phyloP scores from a whole-genome alignment of 306 rosid species.

The Fragaria iinumae region DNA sequence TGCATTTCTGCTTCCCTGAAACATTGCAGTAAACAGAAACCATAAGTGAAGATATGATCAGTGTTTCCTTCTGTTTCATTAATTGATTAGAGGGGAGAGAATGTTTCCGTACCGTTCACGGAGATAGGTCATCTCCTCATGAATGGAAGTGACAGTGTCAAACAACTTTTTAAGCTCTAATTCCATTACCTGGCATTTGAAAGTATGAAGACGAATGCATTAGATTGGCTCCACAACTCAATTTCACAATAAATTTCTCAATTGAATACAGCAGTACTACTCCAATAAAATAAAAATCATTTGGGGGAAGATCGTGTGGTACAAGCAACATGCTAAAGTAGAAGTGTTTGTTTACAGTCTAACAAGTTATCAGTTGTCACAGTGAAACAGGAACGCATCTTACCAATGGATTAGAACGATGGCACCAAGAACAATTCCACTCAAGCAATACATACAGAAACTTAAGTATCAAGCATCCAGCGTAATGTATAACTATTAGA shows the following conservation, averaged over 20 bases:
- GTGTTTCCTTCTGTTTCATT: neutral
- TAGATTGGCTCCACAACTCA: neutral
- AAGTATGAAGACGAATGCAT: neutral
- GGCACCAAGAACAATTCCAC: neutral
- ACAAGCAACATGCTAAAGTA: neutral
- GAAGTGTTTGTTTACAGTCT: neutral
- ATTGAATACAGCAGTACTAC: neutral
- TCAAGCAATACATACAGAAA: neutral
- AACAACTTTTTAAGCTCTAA: conserved; percentile 70
- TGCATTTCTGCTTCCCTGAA: conserved; percentile 95
- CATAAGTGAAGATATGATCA: neutral
- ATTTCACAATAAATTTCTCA: neutral
- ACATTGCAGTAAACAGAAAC: neutral
- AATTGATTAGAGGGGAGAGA: neutral
- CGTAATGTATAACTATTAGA: neutral
- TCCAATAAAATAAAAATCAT: neutral
- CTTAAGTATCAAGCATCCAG: neutral
- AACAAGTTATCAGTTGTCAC: neutral
- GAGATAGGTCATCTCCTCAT: conserved; percentile 81
- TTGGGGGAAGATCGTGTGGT: neutral
- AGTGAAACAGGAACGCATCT: neutral
- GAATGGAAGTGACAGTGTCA: conserved; percentile 67
- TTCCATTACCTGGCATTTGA: conserved; percentile 68
- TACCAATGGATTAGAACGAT: neutral
- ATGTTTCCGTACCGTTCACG: conserved; percentile 59